Evolutionary conservation across 2,329 filamentous ascomycete species (phyloP), one percentile per base, ranked within the genome.

Genomic region (Colletotrichum zoysiae): DNA sequence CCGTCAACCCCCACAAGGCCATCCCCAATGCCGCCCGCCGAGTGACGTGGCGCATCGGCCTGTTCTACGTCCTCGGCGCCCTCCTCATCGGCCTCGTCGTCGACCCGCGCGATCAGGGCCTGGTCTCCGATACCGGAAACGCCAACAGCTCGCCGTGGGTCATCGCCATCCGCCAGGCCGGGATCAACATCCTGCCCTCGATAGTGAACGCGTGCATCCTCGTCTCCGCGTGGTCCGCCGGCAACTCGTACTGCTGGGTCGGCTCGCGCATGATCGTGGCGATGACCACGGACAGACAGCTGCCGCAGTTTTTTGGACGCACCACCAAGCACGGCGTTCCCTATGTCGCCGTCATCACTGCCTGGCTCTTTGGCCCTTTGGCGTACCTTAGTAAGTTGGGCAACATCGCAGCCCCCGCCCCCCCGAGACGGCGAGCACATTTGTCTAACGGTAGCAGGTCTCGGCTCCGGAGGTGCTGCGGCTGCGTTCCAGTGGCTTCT

Each of bases 171-270:
- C 77, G 78, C 9, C 79, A 84, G 42, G 81, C 82, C 0, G 81
- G 81, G 1, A 75, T 86, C 5, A 74, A 74, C 14, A 78, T 78
- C 3, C 74, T 84, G 16, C 84, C 85, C 0, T 82, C 86, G 68
- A 82, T 86, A 63, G 85, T 86, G 79, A 86, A 86, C 70, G 84
- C 82, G 2, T 79, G 86, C 67, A 84, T 86, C 69, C 82, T 86
- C 51, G 80, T 86, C 50, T 84, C 82, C 0, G 85, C 86, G 5
- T 67, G 86, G 58, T 84, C 82, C 0, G 83, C 83, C 0, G 84
- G 84, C 6, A 83, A 79, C 61, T 84, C 84, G 66, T 82, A 80
- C 3, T 81, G 77, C 20, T 86, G 85, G 71, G 83, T 76, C 7
- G 84, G 81, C 4, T 82, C 83, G 0, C 80, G 84, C n/a, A 84